Conservation (phyloP, 192 early-diverging fungal genomes). For the Pilaira anomala region DNA sequence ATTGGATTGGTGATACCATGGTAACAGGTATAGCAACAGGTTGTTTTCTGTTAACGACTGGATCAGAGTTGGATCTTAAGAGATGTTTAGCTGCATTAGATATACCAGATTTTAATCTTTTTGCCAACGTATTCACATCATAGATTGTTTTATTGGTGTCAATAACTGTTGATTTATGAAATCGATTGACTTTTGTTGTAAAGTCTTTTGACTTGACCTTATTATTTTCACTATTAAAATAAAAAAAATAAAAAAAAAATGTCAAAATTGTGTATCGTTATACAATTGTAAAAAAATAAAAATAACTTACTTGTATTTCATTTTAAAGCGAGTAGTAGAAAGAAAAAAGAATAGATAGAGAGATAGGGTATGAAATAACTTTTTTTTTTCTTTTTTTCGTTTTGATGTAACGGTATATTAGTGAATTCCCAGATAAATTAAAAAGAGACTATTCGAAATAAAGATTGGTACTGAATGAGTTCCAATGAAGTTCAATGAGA, state of each 20-base stretch:
- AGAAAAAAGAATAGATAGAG: slow-evolving; percentile 16
- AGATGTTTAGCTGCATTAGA: neutral
- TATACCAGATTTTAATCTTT: slow-evolving; percentile 4
- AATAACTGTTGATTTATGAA: neutral
- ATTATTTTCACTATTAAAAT: neutral
- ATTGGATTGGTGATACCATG: no score
- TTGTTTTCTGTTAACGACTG: neutral
- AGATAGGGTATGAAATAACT: neutral
- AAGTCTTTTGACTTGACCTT: neutral
- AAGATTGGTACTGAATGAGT: neutral
- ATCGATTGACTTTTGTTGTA: neutral
- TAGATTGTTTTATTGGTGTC: neutral
- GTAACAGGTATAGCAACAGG: neutral
- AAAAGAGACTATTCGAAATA: no score
- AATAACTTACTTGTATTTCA: neutral
- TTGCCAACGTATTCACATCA: slow-evolving; percentile 1
- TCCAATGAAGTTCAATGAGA: slow-evolving; percentile 4
- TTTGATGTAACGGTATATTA: no score
- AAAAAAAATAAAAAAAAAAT: slow-evolving; percentile 5
- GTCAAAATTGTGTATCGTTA: slow-evolving; percentile 27
- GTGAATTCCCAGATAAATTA: no score
- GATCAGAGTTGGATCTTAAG: neutral
- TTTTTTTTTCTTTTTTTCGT: neutral
- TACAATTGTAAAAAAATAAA: slow-evolving; percentile 14
- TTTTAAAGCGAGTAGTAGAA: neutral